phyloP scores from a whole-genome alignment of 2,329 filamentous ascomycete species.

The Dryadomyces sulphureus region DNA sequence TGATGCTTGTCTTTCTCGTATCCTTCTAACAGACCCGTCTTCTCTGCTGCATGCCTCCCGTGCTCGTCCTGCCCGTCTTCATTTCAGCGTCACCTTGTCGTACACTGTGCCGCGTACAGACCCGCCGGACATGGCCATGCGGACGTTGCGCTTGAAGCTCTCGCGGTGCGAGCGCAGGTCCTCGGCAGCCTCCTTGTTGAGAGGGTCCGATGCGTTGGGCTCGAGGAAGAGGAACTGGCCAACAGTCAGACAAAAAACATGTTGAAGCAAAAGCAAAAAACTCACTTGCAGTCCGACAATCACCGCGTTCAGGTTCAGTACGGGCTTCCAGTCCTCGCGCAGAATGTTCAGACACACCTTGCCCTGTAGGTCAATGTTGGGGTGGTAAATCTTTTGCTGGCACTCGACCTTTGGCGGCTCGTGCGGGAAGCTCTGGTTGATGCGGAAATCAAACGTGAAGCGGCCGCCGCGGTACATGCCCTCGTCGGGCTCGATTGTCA shows the following conservation, averaged over 20 bases:
- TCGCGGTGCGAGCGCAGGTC: slow-evolving; percentile 78
- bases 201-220: slow-evolving; percentile 89
- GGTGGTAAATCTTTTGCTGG: slow-evolving; percentile 96
- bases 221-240: slow-evolving; percentile 79
- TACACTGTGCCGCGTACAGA: slow-evolving; percentile 57
- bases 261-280: background rate
- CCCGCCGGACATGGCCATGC: slow-evolving; percentile 69
- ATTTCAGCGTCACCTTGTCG: slow-evolving; percentile 55
- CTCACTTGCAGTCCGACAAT: slow-evolving; percentile 80
- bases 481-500: slow-evolving; percentile 75
- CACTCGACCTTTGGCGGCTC: slow-evolving; percentile 96
- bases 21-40: background rate
- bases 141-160: slow-evolving; percentile 81
- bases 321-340: slow-evolving; percentile 97
- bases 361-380: slow-evolving; percentile 94
- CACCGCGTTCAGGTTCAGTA: slow-evolving; percentile 93
- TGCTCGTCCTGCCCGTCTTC: background rate
- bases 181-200: slow-evolving; percentile 96
- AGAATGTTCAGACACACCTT: slow-evolving; percentile 98
- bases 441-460: slow-evolving; percentile 83
- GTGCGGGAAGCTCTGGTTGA: slow-evolving; percentile 92
- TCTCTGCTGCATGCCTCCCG: background rate
- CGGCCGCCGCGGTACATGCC: slow-evolving; percentile 73
- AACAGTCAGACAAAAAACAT: slow-evolving; percentile 20
- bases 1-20: background rate